Base-by-base conservation (phyloP, 257 asterid species). In the Verbena officinalis region DNA sequence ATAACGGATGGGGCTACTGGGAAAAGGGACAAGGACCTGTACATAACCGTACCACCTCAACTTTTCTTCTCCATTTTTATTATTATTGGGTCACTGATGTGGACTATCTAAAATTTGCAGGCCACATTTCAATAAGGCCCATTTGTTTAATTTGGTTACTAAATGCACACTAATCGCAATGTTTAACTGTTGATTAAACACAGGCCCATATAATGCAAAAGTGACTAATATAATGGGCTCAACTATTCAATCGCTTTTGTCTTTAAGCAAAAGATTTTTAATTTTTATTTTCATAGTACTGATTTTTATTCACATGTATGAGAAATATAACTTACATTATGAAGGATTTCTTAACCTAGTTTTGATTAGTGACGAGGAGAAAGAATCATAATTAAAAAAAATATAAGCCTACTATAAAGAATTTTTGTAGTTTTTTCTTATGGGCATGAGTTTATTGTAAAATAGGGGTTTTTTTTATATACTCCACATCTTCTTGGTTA, bases 11-110 rank as follows among this genome's bases (percentile, higher is more conserved):
- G 27, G 71, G 21, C 63, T 13, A 55, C 24, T 31, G 52, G 67
- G 63, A 57, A 31, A 27, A 9, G 55, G 52, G 60, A 45, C 58
- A 67, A 45, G 30, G 55, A 30, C 24, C 22, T 39, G 63, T 68
- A 68, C 68, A 63, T 17, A 9, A 46, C 48, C 65, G 70, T 67
- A 73, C 73, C 55, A 38, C 23, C 31, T 19, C 10, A 19, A n/a
- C 51, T 30, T 13, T 10, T 43, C 21, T 3, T 51, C 14, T 22
- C 33, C 59, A 21, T 16, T 11, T 63, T 46, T 9, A 36, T 11
- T 3, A 34, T 49, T 20, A 22, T 51, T 50, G 61, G 68, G 56
- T 24, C 71, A 0, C 38, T 30, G 67, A 50, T 55, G 54, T 38
- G 39, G 55, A 54, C 70, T 45, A 7, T 33, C 7, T 5, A 3